Base-by-base conservation (phyloP, 1,284 basidiomycete species). In the Leccinum subrobustum region DNA sequence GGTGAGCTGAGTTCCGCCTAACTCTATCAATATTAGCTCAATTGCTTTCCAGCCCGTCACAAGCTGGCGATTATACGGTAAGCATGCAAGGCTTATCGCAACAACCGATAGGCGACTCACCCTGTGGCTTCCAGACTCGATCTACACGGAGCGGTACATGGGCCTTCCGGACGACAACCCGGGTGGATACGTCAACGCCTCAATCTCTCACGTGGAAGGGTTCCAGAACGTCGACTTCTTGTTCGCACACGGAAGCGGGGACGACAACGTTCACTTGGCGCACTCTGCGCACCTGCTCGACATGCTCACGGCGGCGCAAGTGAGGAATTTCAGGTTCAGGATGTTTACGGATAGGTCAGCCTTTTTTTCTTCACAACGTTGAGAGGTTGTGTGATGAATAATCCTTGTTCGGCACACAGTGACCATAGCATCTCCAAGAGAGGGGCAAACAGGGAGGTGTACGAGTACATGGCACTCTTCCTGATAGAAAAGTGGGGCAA, bases 111-210 rank as follows among this genome's bases (percentile, higher is more conserved):
- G 35, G 52, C 65, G 11, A 53, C 60, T 53, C 58, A 60, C 52
- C 29, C 63, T 39, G 20, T 2, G n/a, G 11, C 48, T 31, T 39
- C n/a, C 69, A 92, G 91, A 92, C 76, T 89, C 92, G 6, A 87
- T 95, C 58, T 95, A 95, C 74, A 98, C 96, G 2, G 96, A 98
- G 71, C 88, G 96, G n/a, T 98, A 98, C 80, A 95, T 98, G 94
- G 88, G 89, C 67, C 82, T 91, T 27, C 95, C 94, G 0, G 71
- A 79, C 12, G 77, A 83, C 14, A 98, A 99, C 74, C 80, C 82
- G 0, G 83, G 78, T 0, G 96, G 96, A 4, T 99, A 99, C 79
- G 75, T 87, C 64, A 89, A 88, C 51, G 88, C 91, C 12, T 91
- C 92, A 0, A 89, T 99, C 53, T 88, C 89, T 64, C 88, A 94